Conservation (phyloP, 768 basidiomycete species). For the Cyclocybe aegerita region DNA sequence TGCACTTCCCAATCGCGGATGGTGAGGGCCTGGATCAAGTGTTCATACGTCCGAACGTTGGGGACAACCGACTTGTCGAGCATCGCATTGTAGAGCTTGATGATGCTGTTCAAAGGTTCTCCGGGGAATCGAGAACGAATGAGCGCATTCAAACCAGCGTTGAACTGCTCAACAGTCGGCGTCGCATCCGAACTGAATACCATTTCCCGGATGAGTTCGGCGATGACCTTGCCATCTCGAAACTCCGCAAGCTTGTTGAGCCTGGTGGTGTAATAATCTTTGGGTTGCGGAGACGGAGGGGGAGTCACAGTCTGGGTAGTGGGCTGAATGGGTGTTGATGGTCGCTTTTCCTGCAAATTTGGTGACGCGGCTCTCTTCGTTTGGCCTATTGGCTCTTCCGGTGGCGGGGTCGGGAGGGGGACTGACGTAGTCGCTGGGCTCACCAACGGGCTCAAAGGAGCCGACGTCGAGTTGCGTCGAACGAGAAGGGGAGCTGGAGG, state of each 20-base stretch:
- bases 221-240: constrained; percentile 19
- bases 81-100: constrained; percentile 75
- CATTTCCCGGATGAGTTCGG: constrained; percentile 36
- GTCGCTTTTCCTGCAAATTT: no score
- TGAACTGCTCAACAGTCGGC: constrained; percentile 56
- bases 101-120: constrained; percentile 53
- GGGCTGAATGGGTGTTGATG: no score
- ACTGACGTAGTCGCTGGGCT: constrained; percentile 8
- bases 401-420: constrained; percentile 12
- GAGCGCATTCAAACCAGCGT: constrained; percentile 59
- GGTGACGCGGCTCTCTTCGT: no score
- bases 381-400: no score
- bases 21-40: constrained; percentile 61
- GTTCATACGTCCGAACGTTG: constrained; percentile 57
- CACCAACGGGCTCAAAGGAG: constrained; percentile 25
- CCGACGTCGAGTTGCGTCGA: constrained; percentile 50
- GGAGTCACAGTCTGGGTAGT: neutral
- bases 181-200: constrained; percentile 18
- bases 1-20: constrained; percentile 68
- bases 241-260: constrained; percentile 4
- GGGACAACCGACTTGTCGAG: constrained; percentile 61
- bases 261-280: constrained; percentile 4
- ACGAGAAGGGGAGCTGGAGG: constrained; percentile 32
- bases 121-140: constrained; percentile 42
- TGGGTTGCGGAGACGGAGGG: neutral